Conservation (phyloP, 495 filamentous ascomycete genomes). For the Trichocladium uniseriatum region DNA sequence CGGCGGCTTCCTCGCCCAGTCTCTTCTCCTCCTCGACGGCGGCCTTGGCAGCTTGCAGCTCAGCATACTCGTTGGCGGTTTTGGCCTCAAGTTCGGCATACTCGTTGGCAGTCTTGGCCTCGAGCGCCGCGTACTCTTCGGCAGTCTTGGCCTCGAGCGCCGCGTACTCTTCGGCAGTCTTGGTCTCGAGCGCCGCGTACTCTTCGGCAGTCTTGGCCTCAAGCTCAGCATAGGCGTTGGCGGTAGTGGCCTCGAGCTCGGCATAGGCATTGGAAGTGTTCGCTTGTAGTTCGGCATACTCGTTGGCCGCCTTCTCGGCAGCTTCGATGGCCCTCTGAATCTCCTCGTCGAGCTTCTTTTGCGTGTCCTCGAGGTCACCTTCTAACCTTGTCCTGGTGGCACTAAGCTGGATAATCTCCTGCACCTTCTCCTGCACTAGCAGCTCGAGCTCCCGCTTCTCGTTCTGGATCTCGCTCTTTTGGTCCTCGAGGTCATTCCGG, state of each 20-base stretch:
- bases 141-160: constrained; percentile 13
- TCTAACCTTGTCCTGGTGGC: constrained; percentile 19
- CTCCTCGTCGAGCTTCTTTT: constrained; percentile 14
- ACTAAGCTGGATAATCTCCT: constrained; percentile 24
- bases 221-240: constrained; percentile 3
- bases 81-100: constrained; percentile 12
- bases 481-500: constrained; percentile 27
- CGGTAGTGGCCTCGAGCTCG: constrained; percentile 2
- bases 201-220: constrained; percentile 6
- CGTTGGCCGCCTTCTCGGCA: constrained; percentile 11
- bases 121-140: constrained; percentile 2
- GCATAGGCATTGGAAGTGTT: background rate
- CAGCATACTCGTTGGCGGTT: constrained; percentile 7
- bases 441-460: constrained; percentile 26
- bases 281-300: constrained; percentile 6
- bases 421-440: constrained; percentile 20
- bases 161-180: constrained; percentile 2
- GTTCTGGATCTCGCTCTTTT: constrained; percentile 18
- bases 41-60: constrained; percentile 14
- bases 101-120: constrained; percentile 16
- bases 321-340: constrained; percentile 12
- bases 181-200: constrained; percentile 4
- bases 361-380: constrained; percentile 21
- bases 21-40: constrained; percentile 22
- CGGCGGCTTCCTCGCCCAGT: constrained; percentile 18